These are phyloP conservation scores for Lepidopterella palustris DNA, from an alignment of 495 filamentous ascomycete genomes.

Conservation along the genomic window DNA sequence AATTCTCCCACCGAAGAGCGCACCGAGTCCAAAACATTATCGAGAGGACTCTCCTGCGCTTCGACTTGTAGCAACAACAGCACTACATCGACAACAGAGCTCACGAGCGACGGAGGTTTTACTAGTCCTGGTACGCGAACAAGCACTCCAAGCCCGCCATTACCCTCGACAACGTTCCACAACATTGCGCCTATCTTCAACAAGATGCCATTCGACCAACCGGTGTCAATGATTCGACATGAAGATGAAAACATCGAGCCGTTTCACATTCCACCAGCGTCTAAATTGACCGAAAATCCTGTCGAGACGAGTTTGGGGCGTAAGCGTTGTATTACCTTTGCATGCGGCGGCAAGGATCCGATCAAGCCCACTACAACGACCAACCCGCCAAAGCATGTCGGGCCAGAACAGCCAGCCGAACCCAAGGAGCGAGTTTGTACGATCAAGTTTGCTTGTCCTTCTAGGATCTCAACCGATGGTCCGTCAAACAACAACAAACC, in stretches of 20 bases:
- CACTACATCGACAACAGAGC: conserved; percentile 71
- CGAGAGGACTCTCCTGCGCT: conserved; percentile 43
- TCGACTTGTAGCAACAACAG: conserved; percentile 75
- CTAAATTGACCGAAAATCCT: conserved; percentile 18
- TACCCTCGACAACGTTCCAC: conserved; percentile 40
- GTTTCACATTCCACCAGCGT: conserved; percentile 8
- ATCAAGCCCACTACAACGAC: conserved; percentile 36
- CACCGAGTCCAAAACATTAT: background rate
- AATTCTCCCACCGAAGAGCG: conserved; percentile 18
- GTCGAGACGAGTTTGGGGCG: conserved; percentile 50
- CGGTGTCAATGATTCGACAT: conserved; percentile 25
- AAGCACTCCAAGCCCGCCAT: conserved; percentile 80
- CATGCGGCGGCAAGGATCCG: conserved; percentile 55
- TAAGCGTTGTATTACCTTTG: conserved; percentile 90
- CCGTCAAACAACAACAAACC: conserved; percentile 20
- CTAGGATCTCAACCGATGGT: conserved; percentile 25
- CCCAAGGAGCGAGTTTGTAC: conserved; percentile 47
- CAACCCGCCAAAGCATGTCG: conserved; percentile 18
- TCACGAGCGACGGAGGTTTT: conserved; percentile 84
- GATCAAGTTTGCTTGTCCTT: conserved; percentile 58
- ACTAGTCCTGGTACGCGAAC: conserved; percentile 81
- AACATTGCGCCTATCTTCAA: conserved; percentile 28
- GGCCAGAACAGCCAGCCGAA: conserved; percentile 28
- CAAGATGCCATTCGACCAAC: conserved; percentile 29
- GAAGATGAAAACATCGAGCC: conserved; percentile 31